Evolutionary conservation across 495 filamentous ascomycete species (phyloP), one percentile per base, ranked within the genome.

Genomic region (Cladorrhinum samala): DNA sequence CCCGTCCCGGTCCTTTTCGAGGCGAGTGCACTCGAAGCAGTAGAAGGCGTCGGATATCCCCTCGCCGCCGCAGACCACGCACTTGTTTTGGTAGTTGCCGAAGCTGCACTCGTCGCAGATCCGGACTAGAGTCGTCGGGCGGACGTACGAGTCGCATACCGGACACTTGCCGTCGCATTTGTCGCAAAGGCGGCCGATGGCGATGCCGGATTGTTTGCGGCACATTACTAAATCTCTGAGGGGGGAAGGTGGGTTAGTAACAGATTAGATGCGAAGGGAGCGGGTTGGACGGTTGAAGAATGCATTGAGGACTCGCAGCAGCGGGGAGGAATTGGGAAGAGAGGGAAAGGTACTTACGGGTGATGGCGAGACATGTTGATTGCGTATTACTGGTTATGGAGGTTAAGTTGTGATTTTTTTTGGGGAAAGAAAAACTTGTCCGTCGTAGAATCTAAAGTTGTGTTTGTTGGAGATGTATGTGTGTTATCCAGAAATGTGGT

Each of bases 91-190:
- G 74, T 97, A 99, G 76, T 99, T 99, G 62, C 93, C 93, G 70
- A 99, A 99, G 64, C 86, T 87, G 77, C 93, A 99, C 73, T 99
- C 93, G 73, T 99, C 93, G 77, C 93, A 99, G 74, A 99, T 97
- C 56, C 92, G 86, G 48, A 95, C 92, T 27, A 96, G 85, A 5
- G 94, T 99, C 6, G 94, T 97, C 1, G 93, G 93, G 3, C 93
- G 90, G 54, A 99, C 93, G 79, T 99, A 99, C 56, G 87, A 92
- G 69, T 99, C 93, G 81, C 93, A 99, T 56, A 97, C 90, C 40
- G 93, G 93, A 60, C 93, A 99, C 79, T 97, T 99, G 73, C 93
- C 93, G 74, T 99, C 93, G 77, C 93, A 99, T 74, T 99, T 99
- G 78, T 99, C 93, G 80, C 93, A 99, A 66, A 99, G 87, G 21